phyloP scores from a whole-genome alignment of 208 protist genomes.

The Naegleria fowleri region DNA sequence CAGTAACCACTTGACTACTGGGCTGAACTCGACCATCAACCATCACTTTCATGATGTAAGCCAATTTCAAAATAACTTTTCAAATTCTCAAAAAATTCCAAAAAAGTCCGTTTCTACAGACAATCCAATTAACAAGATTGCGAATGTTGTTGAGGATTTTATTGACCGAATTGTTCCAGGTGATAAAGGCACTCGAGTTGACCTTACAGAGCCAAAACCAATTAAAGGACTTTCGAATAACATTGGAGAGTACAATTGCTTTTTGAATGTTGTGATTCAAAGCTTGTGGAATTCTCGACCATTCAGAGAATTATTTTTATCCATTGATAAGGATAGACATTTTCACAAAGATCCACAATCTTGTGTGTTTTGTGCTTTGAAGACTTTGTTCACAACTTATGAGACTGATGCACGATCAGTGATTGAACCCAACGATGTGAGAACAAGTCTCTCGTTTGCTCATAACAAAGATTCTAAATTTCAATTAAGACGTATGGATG shows the following conservation, averaged over 20 bases:
- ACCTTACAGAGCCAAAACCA: not conserved
- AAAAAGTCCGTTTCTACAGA: too few relatives aligned
- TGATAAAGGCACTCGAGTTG: not conserved
- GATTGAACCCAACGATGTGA: not conserved
- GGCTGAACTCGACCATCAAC: too few relatives aligned
- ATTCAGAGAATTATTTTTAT: conserved; percentile 1
- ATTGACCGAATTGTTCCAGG: not conserved
- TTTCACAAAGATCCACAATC: not conserved
- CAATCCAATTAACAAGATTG: not conserved
- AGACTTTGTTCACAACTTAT: not conserved
- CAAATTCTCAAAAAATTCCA: too few relatives aligned
- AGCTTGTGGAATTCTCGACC: not conserved
- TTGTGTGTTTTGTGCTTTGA: not conserved
- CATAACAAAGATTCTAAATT: not conserved
- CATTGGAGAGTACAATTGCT: not conserved
- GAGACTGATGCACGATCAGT: not conserved
- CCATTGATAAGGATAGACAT: not conserved
- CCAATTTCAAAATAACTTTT: too few relatives aligned
- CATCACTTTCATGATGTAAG: too few relatives aligned
- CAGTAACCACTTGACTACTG: too few relatives aligned
- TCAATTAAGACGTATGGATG: not conserved
- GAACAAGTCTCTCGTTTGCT: not conserved
- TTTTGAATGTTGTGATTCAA: conserved; percentile 13
- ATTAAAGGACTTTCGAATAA: not conserved
- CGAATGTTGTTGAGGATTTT: not conserved